Evolutionary conservation across 305 asterid species (phyloP).

Genomic region (Solanum hybrid): DNA sequence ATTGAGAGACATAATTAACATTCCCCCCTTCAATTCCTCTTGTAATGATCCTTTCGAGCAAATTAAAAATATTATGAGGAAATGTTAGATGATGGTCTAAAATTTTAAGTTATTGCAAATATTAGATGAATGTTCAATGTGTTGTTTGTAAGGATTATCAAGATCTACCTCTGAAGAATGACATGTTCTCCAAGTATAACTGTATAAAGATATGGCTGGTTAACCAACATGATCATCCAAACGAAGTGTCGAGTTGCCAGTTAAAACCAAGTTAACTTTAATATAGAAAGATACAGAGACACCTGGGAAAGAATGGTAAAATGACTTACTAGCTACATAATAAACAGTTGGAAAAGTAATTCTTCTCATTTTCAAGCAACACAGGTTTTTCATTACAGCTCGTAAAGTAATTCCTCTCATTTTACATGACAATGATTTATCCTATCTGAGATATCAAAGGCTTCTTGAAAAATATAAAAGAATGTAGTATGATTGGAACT

Average conservation of each 20-base stretch:
- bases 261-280: background rate
- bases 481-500: background rate
- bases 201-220: background rate
- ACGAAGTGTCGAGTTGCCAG: background rate
- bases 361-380: background rate
- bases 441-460: background rate
- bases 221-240: background rate
- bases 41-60: background rate
- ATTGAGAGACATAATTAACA: background rate
- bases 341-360: background rate
- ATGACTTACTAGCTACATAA: background rate
- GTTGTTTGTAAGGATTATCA: background rate
- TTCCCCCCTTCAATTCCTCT: background rate
- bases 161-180: background rate
- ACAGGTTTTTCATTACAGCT: background rate
- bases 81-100: background rate
- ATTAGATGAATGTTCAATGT: background rate
- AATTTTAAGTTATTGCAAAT: background rate
- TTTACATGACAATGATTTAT: background rate
- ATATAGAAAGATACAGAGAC: background rate
- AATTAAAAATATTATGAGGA: background rate
- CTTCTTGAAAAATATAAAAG: background rate
- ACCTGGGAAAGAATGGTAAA: background rate
- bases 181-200: background rate
- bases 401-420: background rate